Percentiles rank a stretch among this genome's conserved stretches.
Conservation (phyloP, 139 green algal species). For the Tetradesmus lagerheimii region DNA sequence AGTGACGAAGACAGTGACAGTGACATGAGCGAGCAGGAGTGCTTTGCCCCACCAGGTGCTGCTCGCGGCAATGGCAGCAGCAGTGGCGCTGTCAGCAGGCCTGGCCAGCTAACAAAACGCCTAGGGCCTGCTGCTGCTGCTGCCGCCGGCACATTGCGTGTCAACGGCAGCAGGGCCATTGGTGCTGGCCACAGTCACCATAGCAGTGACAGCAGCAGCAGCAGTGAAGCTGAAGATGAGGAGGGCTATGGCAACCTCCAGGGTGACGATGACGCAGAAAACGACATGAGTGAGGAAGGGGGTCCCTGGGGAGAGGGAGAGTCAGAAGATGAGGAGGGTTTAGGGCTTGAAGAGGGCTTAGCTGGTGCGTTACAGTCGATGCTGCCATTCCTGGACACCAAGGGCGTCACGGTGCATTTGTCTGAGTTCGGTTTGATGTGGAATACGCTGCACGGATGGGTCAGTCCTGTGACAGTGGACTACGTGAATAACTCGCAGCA, state of each 20-base stretch:
- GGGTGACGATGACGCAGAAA: background rate
- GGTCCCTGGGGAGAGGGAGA: background rate
- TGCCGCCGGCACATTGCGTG: background rate
- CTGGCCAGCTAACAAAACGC: background rate
- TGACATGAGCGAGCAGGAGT: background rate
- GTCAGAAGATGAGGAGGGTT: background rate
- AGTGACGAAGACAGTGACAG: background rate
- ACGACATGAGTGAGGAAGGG: background rate
- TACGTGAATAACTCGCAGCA: slow-evolving; percentile 8
- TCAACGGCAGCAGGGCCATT: background rate
- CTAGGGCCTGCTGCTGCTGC: background rate
- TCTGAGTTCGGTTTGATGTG: slow-evolving; percentile 45
- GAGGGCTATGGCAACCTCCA: background rate
- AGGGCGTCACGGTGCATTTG: slow-evolving; percentile 27
- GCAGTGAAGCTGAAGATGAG: slow-evolving; percentile 1
- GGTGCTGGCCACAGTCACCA: background rate
- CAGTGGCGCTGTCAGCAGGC: background rate
- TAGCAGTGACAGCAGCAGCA: background rate
- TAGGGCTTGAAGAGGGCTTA: background rate
- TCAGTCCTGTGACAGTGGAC: slow-evolving; percentile 2
- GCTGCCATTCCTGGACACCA: slow-evolving; percentile 38
- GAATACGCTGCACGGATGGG: slow-evolving; percentile 19
- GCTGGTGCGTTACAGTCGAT: background rate
- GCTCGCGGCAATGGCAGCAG: background rate
- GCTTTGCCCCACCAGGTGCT: background rate